Evolutionary conservation across 1,139 yeast genomes (phyloP).

Genomic region (Zygosaccharomyces sapae): DNA sequence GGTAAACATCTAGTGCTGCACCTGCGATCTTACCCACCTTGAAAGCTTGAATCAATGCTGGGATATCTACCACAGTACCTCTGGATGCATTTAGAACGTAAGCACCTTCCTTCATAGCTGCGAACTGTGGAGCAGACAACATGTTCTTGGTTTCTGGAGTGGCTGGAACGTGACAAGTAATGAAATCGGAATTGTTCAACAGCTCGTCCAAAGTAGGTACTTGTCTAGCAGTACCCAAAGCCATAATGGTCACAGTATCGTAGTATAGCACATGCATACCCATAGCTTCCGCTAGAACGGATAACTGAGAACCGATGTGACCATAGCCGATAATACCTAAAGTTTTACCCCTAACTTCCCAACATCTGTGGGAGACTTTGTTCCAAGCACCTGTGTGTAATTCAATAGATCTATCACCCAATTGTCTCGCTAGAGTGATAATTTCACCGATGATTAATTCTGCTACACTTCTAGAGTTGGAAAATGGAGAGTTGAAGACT

Average conservation of each 20-base stretch:
- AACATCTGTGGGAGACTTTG: slow-evolving; percentile 89
- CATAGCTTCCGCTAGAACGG: slow-evolving; percentile 95
- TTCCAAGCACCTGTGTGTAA: slow-evolving; percentile 98
- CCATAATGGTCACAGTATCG: slow-evolving; percentile 89
- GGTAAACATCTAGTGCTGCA: slow-evolving; percentile 95
- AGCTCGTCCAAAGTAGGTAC: slow-evolving; percentile 80
- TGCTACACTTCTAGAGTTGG: slow-evolving; percentile 97
- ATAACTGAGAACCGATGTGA: slow-evolving; percentile 95
- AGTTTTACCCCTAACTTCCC: slow-evolving; percentile 99
- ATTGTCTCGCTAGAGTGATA: slow-evolving; percentile 89
- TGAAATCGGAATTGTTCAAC: slow-evolving; percentile 76
- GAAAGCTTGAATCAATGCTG: slow-evolving; percentile 87
- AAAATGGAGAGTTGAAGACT: slow-evolving; percentile 97
- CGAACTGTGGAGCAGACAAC: slow-evolving; percentile 85
- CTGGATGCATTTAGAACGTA: slow-evolving; percentile 94
- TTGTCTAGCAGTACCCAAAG: slow-evolving; percentile 95
- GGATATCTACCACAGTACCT: slow-evolving; percentile 96
- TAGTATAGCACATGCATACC: slow-evolving; percentile 96
- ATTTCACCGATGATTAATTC: slow-evolving; percentile 95
- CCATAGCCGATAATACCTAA: slow-evolving; percentile 97
- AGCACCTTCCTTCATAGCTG: slow-evolving; percentile 95
- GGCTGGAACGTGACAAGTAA: slow-evolving; percentile 92
- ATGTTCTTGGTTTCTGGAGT: slow-evolving; percentile 87
- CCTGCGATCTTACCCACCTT: slow-evolving; percentile 94
- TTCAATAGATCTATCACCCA: slow-evolving; percentile 95